A percentile compares a stretch with the other conserved stretches of the same genome.
These are phyloP conservation scores for Wallacemonas sp. DNA, from an alignment of 208 protist species.

Conservation along the genomic window DNA sequence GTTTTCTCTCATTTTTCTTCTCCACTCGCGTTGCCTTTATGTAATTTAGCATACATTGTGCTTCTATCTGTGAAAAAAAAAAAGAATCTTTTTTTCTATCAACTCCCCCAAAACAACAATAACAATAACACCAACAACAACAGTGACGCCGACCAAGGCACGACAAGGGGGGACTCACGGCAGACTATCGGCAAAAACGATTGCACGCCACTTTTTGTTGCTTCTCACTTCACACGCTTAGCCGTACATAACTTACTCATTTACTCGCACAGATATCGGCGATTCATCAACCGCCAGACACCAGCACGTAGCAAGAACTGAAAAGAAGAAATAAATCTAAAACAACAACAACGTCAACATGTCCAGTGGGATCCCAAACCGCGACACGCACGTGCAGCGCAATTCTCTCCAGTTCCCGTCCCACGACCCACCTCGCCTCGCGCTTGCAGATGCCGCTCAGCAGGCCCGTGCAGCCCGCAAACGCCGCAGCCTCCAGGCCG, in stretches of 20 bases:
- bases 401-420: constrained; percentile 13
- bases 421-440: constrained; percentile 1
- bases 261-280: no score
- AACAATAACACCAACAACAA: constrained; percentile 11
- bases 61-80: background rate
- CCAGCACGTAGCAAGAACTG: no score
- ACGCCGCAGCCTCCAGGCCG: background rate
- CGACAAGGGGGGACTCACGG: no score
- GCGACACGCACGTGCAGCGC: background rate
- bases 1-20: no score
- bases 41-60: background rate
- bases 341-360: constrained; percentile 10
- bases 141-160: no score
- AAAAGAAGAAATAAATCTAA: background rate
- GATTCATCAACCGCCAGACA: no score
- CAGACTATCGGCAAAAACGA: no score
- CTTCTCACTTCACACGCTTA: no score
- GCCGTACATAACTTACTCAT: no score
- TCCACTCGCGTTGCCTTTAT: constrained; percentile 17
- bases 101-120: background rate
- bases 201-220: no score
- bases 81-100: constrained; percentile 11
- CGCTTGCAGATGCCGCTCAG: constrained; percentile 9
- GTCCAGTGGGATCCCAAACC: no score
- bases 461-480: constrained; percentile 1